These are phyloP conservation scores for Sergeia podlipaevii DNA, from an alignment of 208 protist genomes.

Conservation along the genomic window DNA sequence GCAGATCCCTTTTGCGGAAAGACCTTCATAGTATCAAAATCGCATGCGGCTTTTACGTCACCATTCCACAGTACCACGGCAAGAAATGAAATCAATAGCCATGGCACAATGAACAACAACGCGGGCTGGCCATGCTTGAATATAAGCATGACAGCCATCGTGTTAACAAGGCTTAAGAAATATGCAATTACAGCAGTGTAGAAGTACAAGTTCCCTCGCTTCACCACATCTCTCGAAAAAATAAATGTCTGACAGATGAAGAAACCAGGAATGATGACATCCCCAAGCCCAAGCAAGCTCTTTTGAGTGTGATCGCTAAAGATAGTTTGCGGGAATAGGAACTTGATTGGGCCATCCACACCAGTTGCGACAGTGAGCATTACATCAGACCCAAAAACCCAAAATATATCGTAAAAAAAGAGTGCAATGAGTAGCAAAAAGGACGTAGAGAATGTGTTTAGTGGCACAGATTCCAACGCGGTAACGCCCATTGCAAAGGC, in stretches of 20 bases:
- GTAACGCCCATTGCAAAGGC: conserved; percentile 89
- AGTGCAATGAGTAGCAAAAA: conserved; percentile 85
- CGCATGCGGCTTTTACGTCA: conserved; percentile 53
- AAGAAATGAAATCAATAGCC: conserved; percentile 71
- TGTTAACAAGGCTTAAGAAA: conserved; percentile 86
- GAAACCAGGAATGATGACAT: conserved; percentile 96
- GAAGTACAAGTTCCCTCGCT: conserved; percentile 88
- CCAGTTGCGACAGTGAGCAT: conserved; percentile 95
- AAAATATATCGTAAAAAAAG: conserved; percentile 98
- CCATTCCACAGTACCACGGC: conserved; percentile 38
- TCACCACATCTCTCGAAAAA: conserved; percentile 77
- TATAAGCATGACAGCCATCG: conserved; percentile 95
- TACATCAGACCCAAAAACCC: conserved; percentile 97
- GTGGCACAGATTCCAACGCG: conserved; percentile 45
- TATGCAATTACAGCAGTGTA: conserved; percentile 81
- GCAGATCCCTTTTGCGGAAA: conserved; percentile 10
- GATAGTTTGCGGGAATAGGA: conserved; percentile 91
- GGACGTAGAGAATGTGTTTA: conserved; percentile 58
- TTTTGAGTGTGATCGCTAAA: conserved; percentile 69
- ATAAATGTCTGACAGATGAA: conserved; percentile 94
- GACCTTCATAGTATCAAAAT: conserved; percentile 33
- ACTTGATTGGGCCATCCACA: conserved; percentile 95
- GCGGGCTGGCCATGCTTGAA: conserved; percentile 93
- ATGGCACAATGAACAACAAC: conserved; percentile 91
- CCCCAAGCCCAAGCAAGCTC: conserved; percentile 95